Evolutionary conservation across 2,329 filamentous ascomycete genomes (phyloP).

Genomic region (Aspergillus oerlinghausenensis): DNA sequence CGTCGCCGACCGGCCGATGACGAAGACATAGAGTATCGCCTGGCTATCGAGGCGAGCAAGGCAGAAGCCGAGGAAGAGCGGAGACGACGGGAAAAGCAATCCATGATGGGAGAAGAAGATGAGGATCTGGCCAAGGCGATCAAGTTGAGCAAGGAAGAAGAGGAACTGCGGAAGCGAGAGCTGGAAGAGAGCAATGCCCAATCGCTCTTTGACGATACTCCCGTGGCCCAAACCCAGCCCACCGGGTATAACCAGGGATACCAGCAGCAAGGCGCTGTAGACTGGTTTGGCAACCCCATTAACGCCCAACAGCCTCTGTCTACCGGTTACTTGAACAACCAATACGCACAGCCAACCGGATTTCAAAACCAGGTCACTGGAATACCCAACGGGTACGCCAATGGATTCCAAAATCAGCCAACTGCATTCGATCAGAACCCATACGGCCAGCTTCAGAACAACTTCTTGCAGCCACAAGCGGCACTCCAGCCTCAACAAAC

Average conservation of each 20-base stretch:
- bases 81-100: slow-evolving; percentile 60
- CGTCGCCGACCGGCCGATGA: slow-evolving; percentile 60
- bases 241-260: slow-evolving; percentile 97
- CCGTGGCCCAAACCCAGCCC: slow-evolving; percentile 66
- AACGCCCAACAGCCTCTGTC: slow-evolving; percentile 68
- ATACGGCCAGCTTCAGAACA: slow-evolving; percentile 36
- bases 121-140: slow-evolving; percentile 94
- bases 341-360: slow-evolving; percentile 75
- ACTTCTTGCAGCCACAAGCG: slow-evolving; percentile 47
- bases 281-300: slow-evolving; percentile 95
- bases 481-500: slow-evolving; percentile 57
- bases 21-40: slow-evolving; percentile 82
- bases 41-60: slow-evolving; percentile 93
- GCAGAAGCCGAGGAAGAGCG: slow-evolving; percentile 87
- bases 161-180: slow-evolving; percentile 73
- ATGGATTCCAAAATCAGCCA: slow-evolving; percentile 65
- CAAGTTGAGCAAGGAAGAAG: slow-evolving; percentile 91
- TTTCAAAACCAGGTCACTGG: slow-evolving; percentile 57
- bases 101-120: slow-evolving; percentile 65
- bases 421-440: slow-evolving; percentile 62
- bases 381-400: slow-evolving; percentile 65
- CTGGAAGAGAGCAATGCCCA: slow-evolving; percentile 80
- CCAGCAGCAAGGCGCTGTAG: slow-evolving; percentile 91
- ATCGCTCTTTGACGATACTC: slow-evolving; percentile 80
- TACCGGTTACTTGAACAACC: slow-evolving; percentile 63